A percentile compares a stretch with the other conserved stretches of the same genome.
These are phyloP conservation scores for Telfairia occidentalis DNA, from an alignment of 331 rosid genomes.

Conservation along the genomic window DNA sequence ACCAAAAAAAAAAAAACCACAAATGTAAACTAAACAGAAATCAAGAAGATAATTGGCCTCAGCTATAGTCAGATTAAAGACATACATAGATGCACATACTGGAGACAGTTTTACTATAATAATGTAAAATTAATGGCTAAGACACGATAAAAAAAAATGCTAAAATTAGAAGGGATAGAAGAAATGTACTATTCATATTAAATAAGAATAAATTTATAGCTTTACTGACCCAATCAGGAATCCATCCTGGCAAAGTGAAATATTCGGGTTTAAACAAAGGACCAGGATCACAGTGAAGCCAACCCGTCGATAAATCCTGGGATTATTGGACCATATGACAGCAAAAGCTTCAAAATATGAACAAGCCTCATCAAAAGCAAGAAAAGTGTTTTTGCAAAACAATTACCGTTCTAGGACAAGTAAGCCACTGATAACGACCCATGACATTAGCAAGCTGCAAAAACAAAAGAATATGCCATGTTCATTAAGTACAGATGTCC, in stretches of 20 bases:
- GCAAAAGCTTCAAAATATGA: constrained; percentile 16
- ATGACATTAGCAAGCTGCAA: constrained; percentile 85
- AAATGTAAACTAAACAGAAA: not conserved
- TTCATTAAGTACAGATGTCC: not conserved
- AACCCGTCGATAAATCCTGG: constrained; percentile 86
- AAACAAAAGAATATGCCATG: constrained; percentile 19
- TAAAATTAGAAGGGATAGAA: not conserved
- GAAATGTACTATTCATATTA: not conserved
- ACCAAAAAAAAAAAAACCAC: not conserved
- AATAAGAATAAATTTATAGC: not conserved
- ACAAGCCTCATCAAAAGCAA: constrained; percentile 13
- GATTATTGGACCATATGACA: constrained; percentile 20
- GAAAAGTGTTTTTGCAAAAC: constrained; percentile 11
- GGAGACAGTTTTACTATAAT: not conserved
- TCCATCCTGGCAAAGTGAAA: constrained; percentile 51
- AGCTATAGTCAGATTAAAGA: not conserved
- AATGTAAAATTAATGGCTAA: not conserved
- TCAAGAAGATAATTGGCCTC: not conserved
- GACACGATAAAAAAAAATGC: not conserved
- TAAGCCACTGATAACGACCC: constrained; percentile 86
- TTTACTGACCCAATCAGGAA: constrained; percentile 60
- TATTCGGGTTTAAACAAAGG: constrained; percentile 63
- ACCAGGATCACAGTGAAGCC: constrained; percentile 97
- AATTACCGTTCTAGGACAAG: constrained; percentile 94
- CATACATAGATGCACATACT: not conserved